A percentile compares a stretch with the other conserved stretches of the same genome.
Conservation (phyloP, 331 rosid species). For the Malus hybrid region DNA sequence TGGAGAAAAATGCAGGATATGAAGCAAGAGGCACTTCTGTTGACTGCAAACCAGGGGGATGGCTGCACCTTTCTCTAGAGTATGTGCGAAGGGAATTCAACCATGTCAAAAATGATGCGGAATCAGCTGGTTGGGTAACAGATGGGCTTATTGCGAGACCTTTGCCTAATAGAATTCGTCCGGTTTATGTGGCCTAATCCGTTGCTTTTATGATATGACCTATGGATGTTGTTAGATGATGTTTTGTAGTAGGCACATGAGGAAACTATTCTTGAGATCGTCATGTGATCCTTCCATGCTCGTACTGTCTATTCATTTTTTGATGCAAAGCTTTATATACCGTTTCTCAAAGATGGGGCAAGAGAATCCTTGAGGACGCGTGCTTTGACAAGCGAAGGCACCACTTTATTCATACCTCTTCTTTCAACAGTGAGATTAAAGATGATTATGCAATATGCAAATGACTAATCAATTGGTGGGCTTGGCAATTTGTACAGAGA, state of each 20-base stretch:
- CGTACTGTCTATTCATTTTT: background rate
- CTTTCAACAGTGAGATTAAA: background rate
- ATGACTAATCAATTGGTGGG: background rate
- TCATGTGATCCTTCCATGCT: background rate
- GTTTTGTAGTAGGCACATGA: conserved; percentile 11
- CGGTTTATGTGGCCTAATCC: conserved; percentile 8
- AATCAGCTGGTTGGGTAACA: conserved; percentile 60
- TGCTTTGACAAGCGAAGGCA: background rate
- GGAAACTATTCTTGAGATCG: background rate
- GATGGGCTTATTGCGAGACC: conserved; percentile 95
- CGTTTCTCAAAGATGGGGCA: background rate
- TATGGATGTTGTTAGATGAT: conserved; percentile 6
- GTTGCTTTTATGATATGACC: conserved; percentile 14
- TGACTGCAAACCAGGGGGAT: conserved; percentile 79
- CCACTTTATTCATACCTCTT: background rate
- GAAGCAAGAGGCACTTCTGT: conserved; percentile 44
- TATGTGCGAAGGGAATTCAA: conserved; percentile 72
- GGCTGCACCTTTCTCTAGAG: conserved; percentile 68
- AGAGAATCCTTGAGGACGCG: conserved; percentile 13
- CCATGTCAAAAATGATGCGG: conserved; percentile 69
- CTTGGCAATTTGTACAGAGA: background rate
- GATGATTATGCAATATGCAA: background rate
- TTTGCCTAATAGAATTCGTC: conserved; percentile 55
- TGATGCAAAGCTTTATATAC: conserved; percentile 8
- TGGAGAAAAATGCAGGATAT: conserved; percentile 78